Conservation (phyloP, 805 yeast genomes). For the Candida andamanensis region DNA sequence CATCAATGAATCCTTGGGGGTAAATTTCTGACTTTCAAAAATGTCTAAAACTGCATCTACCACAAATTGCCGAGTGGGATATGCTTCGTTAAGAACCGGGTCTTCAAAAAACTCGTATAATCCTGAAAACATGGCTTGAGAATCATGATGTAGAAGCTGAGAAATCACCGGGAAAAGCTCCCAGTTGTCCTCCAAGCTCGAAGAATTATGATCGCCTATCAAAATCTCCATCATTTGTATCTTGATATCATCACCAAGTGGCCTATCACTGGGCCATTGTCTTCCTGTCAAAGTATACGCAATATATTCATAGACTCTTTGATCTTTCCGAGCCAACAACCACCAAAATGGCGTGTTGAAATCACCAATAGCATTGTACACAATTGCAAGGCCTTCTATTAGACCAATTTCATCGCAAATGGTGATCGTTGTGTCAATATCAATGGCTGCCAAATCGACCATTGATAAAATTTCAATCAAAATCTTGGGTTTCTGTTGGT, state of each 20-base stretch:
- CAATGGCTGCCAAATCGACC: slow-evolving; percentile 62
- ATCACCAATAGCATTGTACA: slow-evolving; percentile 71
- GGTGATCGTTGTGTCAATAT: slow-evolving; percentile 68
- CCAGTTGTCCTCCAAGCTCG: neutral
- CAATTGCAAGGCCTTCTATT: slow-evolving; percentile 58
- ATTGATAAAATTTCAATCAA: slow-evolving; percentile 68
- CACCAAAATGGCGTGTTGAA: slow-evolving; percentile 67
- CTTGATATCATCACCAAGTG: slow-evolving; percentile 44
- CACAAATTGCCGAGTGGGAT: slow-evolving; percentile 65
- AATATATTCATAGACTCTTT: slow-evolving; percentile 44
- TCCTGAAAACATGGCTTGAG: slow-evolving; percentile 57
- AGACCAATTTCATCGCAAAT: slow-evolving; percentile 55
- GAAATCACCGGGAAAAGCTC: slow-evolving; percentile 67
- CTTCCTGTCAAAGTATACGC: slow-evolving; percentile 70
- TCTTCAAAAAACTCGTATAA: slow-evolving; percentile 85
- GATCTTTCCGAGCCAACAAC: slow-evolving; percentile 28
- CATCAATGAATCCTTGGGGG: slow-evolving; percentile 21
- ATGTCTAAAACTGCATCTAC: slow-evolving; percentile 66
- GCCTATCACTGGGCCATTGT: slow-evolving; percentile 68
- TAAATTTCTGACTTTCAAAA: slow-evolving; percentile 33
- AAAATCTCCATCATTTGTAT: slow-evolving; percentile 48
- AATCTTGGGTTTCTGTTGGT: slow-evolving; percentile 39
- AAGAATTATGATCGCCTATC: slow-evolving; percentile 24
- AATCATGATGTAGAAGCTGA: slow-evolving; percentile 48
- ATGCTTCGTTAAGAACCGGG: slow-evolving; percentile 53